phyloP scores from a whole-genome alignment of 192 early-diverging fungal species.

The Thoreauomyces humboldtii region DNA sequence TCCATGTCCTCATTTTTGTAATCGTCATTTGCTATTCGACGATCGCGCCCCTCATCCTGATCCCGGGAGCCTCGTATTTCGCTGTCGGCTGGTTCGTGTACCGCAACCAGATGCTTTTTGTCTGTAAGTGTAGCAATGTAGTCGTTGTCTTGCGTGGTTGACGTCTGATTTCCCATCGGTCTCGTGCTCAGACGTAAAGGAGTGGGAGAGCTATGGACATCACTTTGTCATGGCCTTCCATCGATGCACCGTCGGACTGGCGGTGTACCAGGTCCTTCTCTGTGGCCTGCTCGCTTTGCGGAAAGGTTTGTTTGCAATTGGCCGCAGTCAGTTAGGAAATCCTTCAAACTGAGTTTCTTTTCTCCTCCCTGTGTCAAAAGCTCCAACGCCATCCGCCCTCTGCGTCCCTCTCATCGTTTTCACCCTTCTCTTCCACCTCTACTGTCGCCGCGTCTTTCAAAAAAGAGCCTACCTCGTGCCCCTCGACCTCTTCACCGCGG shows the following conservation, averaged over 20 bases:
- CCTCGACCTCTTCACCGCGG: slow-evolving; percentile 23
- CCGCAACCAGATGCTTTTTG: slow-evolving; percentile 52
- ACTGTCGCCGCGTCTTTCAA: slow-evolving; percentile 38
- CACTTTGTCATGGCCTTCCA: slow-evolving; percentile 48
- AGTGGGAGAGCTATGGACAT: slow-evolving; percentile 47
- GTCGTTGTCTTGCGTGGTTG: no score
- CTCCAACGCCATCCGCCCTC: slow-evolving; percentile 12
- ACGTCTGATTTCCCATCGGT: no score
- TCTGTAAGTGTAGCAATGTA: no score
- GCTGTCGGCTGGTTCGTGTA: slow-evolving; percentile 43
- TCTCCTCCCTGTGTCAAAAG: not conserved
- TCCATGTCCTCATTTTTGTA: slow-evolving; percentile 44
- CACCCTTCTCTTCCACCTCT: slow-evolving; percentile 37
- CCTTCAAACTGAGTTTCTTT: no score
- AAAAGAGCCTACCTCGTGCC: slow-evolving; percentile 32
- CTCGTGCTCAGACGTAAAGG: no score
- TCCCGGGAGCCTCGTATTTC: slow-evolving; percentile 49
- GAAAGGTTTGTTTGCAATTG: no score
- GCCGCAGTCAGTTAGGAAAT: no score
- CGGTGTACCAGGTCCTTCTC: slow-evolving; percentile 35
- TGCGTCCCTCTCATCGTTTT: slow-evolving; percentile 30
- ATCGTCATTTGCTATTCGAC: slow-evolving; percentile 38
- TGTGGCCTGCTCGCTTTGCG: not conserved
- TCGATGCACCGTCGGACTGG: slow-evolving; percentile 39
- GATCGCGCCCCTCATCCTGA: slow-evolving; percentile 46